Percentiles rank a stretch among this genome's conserved stretches.
Conservation (phyloP, 805 yeast genomes). For the Cyberlindnera amylophila region DNA sequence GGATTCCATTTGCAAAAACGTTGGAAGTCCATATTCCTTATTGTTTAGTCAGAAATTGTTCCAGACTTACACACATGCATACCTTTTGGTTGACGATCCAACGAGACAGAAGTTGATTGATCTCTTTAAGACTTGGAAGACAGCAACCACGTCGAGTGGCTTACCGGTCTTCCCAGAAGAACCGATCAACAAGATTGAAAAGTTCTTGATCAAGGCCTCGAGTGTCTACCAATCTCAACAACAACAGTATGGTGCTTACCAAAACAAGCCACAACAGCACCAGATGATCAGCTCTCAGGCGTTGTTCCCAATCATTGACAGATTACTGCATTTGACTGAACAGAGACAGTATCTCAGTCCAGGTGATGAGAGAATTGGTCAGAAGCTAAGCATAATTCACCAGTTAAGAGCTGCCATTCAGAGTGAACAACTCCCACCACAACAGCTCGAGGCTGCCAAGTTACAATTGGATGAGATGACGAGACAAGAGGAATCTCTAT, state of each 20-base stretch:
- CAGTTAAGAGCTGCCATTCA: conserved; percentile 34
- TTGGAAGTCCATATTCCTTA: conserved; percentile 86
- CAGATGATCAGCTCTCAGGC: conserved; percentile 24
- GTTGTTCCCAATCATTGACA: conserved; percentile 34
- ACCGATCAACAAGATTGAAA: conserved; percentile 68
- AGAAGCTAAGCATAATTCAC: conserved; percentile 32
- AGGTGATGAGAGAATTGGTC: conserved; percentile 26
- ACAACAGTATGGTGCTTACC: not conserved
- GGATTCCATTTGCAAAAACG: conserved; percentile 88
- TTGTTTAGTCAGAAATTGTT: conserved; percentile 68
- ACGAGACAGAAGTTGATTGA: conserved; percentile 69
- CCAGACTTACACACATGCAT: conserved; percentile 69
- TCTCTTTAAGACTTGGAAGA: conserved; percentile 86
- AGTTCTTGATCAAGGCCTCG: conserved; percentile 62
- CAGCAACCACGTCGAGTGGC: conserved; percentile 56
- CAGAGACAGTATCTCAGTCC: conserved; percentile 31
- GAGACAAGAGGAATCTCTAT: conserved; percentile 35
- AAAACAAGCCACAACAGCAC: conserved; percentile 1
- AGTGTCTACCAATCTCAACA: conserved; percentile 34
- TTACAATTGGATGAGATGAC: conserved; percentile 34
- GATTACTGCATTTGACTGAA: conserved; percentile 30
- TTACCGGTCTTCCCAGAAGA: conserved; percentile 68
- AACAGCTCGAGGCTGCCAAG: conserved; percentile 34
- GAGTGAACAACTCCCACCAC: conserved; percentile 30
- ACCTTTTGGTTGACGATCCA: conserved; percentile 73